These are phyloP conservation scores for Ambrosia trifida DNA, from an alignment of 129 eudicot species.

Conservation along the genomic window DNA sequence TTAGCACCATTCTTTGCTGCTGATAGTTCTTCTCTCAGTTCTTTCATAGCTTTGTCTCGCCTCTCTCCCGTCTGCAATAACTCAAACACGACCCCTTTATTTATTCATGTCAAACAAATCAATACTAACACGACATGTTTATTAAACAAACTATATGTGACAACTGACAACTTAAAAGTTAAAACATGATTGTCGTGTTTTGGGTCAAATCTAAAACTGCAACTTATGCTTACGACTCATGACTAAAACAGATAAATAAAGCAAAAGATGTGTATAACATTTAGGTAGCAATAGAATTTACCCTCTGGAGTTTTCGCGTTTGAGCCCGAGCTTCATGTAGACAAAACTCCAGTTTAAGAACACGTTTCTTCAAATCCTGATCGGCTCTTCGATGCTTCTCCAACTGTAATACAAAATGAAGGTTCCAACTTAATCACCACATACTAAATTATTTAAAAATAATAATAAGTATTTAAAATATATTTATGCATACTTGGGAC, in stretches of 20 bases:
- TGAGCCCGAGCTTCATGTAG: conserved; percentile 98
- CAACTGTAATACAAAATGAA: conserved; percentile 45
- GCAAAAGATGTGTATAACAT: background rate
- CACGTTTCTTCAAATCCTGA: conserved; percentile 87
- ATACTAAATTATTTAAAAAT: background rate
- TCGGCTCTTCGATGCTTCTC: conserved; percentile 93
- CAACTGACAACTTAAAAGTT: too few species aligned
- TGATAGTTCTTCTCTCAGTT: conserved; percentile 68
- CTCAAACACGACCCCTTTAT: background rate
- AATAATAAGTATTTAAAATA: background rate
- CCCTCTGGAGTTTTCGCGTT: conserved; percentile 94
- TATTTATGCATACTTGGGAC: conserved; percentile 56
- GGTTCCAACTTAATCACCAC: background rate
- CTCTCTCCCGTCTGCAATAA: conserved; percentile 76
- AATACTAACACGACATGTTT: too few species aligned
- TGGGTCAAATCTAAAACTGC: background rate
- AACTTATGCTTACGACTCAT: background rate
- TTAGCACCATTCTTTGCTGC: conserved; percentile 45
- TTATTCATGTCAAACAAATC: background rate
- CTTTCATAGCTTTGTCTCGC: conserved; percentile 76
- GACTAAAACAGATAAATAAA: background rate
- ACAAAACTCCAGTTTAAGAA: conserved; percentile 88
- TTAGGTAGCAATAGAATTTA: conserved; percentile 28
- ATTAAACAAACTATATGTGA: too few species aligned
- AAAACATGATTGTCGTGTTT: too few species aligned